Evolutionary conservation across 2,329 filamentous ascomycete species (phyloP).

Genomic region (Apiospora sp.): DNA sequence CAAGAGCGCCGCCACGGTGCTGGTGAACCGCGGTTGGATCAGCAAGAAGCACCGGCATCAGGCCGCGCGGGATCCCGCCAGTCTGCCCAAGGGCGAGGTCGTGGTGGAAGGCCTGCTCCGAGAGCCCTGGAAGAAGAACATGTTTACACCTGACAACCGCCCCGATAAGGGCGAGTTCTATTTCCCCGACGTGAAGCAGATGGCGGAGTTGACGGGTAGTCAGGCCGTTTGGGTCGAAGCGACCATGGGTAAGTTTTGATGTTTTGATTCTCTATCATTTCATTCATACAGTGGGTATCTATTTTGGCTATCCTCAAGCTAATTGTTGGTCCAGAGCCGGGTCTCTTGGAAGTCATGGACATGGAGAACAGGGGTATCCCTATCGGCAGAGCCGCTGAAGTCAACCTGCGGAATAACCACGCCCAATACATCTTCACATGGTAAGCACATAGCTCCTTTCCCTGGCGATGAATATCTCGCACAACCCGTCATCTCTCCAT

Average conservation of each 20-base stretch:
- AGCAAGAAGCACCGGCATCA: conserved; percentile 75
- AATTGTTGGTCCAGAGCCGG: conserved; percentile 66
- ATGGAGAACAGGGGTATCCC: conserved; percentile 84
- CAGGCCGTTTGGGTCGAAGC: conserved; percentile 95
- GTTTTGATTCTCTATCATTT: conserved; percentile 31
- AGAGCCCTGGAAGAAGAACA: conserved; percentile 95
- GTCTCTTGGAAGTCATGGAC: conserved; percentile 78
- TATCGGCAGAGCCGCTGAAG: conserved; percentile 86
- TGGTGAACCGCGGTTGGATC: conserved; percentile 95
- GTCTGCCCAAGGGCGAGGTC: conserved; percentile 75
- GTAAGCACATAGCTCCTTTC: conserved; percentile 60
- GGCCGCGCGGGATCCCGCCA: conserved; percentile 66
- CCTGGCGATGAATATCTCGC: neutral
- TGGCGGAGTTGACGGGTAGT: conserved; percentile 83
- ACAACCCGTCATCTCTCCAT: neutral
- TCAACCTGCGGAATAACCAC: conserved; percentile 95
- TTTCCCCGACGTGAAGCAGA: conserved; percentile 92
- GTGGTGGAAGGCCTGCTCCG: conserved; percentile 84
- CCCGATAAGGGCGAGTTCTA: conserved; percentile 89
- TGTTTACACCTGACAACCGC: conserved; percentile 92
- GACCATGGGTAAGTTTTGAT: conserved; percentile 76
- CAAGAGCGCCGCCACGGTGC: conserved; percentile 67
- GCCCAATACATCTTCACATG: conserved; percentile 99
- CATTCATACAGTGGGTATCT: conserved; percentile 27
- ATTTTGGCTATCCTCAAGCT: conserved; percentile 28